phyloP scores from a whole-genome alignment of 1,139 yeast genomes.

The Suhomyces choctaworum region DNA sequence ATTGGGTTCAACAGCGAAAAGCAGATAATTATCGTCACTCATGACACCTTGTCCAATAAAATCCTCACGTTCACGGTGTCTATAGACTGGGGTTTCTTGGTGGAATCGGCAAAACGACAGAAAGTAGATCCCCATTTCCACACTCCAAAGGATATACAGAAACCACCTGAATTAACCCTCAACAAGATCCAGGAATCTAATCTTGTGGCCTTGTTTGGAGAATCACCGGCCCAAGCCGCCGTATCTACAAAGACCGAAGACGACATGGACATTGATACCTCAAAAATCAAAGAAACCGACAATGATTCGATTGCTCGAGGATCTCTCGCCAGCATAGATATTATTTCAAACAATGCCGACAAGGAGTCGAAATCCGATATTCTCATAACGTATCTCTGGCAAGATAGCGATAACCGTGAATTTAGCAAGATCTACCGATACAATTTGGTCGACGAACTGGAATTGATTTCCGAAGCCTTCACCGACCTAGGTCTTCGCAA shows the following conservation, averaged over 20 bases:
- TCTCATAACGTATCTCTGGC: conserved; percentile 33
- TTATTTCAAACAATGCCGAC: conserved; percentile 45
- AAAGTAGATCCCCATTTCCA: conserved; percentile 52
- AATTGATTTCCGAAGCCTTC: conserved; percentile 33
- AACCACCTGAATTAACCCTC: conserved; percentile 27
- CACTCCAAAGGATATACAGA: conserved; percentile 47
- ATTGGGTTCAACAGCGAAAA: conserved; percentile 61
- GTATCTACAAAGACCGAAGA: conserved; percentile 14
- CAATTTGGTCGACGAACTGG: conserved; percentile 29
- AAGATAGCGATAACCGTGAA: conserved; percentile 17
- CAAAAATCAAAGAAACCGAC: conserved; percentile 13
- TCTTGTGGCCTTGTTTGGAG: conserved; percentile 23
- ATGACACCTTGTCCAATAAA: conserved; percentile 39
- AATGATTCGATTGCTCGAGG: conserved; percentile 13
- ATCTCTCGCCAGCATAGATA: conserved; percentile 31
- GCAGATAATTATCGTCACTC: conserved; percentile 48
- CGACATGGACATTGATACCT: conserved; percentile 23
- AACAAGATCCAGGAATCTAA: conserved; percentile 32
- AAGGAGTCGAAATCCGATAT: conserved; percentile 39
- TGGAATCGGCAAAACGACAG: conserved; percentile 49
- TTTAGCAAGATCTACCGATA: conserved; percentile 40
- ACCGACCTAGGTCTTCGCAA: conserved; percentile 34
- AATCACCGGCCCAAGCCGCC: conserved; percentile 14
- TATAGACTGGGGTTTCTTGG: conserved; percentile 64
- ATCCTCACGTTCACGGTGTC: conserved; percentile 49